phyloP scores from a whole-genome alignment of 139 green algal species.

The Chlamydomonas schloesseri region DNA sequence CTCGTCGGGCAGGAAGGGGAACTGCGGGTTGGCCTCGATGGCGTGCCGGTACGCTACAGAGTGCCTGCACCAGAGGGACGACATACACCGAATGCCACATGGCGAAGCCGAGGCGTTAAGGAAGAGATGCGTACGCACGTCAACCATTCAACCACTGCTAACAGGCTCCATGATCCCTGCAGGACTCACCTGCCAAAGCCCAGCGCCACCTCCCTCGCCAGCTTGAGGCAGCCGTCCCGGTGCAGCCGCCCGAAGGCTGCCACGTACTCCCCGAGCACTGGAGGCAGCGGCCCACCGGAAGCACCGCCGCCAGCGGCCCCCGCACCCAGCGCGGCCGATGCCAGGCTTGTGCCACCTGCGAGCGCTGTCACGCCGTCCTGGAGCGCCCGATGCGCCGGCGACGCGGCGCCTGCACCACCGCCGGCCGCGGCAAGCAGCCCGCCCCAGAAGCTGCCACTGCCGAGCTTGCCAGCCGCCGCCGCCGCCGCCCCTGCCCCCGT shows the following conservation, averaged over 20 bases:
- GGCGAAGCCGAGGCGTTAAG: too few species aligned
- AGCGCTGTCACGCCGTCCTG: constrained; percentile 17
- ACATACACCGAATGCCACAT: too few species aligned
- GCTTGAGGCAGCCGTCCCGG: constrained; percentile 50
- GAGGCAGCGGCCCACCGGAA: not conserved
- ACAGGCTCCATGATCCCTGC: not conserved
- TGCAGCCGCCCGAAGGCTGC: constrained; percentile 37
- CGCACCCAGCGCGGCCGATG: not conserved
- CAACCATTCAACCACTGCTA: not conserved
- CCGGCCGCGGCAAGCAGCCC: constrained; percentile 9
- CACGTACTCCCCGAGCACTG: constrained; percentile 23
- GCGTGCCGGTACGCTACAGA: constrained; percentile 43
- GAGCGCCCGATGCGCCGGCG: constrained; percentile 19
- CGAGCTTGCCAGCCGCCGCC: constrained; percentile 10
- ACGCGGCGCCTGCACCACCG: not conserved
- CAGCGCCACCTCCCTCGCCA: constrained; percentile 48
- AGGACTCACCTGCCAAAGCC: constrained; percentile 44
- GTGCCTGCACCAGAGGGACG: not conserved
- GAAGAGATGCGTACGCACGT: too few species aligned
- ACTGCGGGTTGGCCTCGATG: constrained; percentile 41
- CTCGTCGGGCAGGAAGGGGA: constrained; percentile 38
- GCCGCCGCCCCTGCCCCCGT: too few species aligned
- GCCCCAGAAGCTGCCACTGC: constrained; percentile 24
- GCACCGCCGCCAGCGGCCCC: not conserved
- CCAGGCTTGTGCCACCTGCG: not conserved